A percentile compares a stretch with the other conserved stretches of the same genome.
phyloP scores from a whole-genome alignment of 2,329 filamentous ascomycete species.

The Aspergillus pseudotamarii region DNA sequence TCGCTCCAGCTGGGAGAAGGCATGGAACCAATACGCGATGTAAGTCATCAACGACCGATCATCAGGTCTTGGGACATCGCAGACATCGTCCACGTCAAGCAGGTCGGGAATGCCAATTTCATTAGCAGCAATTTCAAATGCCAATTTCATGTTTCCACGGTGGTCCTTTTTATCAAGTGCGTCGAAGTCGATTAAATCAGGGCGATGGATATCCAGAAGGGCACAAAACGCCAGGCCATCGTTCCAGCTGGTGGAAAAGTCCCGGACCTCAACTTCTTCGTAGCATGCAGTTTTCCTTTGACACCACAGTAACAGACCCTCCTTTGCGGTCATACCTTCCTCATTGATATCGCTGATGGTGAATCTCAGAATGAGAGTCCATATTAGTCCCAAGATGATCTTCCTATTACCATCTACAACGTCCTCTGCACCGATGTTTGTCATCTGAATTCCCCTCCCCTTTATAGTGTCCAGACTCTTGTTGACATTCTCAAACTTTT shows the following conservation, averaged over 20 bases:
- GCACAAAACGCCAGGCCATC: conserved; percentile 96
- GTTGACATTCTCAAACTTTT: conserved; percentile 98
- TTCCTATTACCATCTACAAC: conserved; percentile 97
- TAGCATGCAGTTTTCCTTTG: conserved; percentile 98
- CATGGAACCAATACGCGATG: conserved; percentile 99
- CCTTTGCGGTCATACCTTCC: conserved; percentile 96
- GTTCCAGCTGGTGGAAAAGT: conserved; percentile 97
- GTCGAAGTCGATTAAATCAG: conserved; percentile 96
- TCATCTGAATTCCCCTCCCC: conserved; percentile 89
- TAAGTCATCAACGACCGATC: conserved; percentile 98
- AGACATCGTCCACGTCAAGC: conserved; percentile 96
- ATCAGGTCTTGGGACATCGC: conserved; percentile 92
- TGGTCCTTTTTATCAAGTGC: conserved; percentile 91
- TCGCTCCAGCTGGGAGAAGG: conserved; percentile 98
- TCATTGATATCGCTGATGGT: conserved; percentile 99
- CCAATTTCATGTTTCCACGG: conserved; percentile 94
- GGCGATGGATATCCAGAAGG: conserved; percentile 92
- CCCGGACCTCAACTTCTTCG: conserved; percentile 90
- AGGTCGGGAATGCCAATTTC: conserved; percentile 97
- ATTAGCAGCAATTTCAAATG: conserved; percentile 92
- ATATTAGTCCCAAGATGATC: conserved; percentile 95
- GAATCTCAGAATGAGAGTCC: conserved; percentile 96
- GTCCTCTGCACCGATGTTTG: conserved; percentile 97
- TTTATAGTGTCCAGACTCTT: conserved; percentile 92
- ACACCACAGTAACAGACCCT: conserved; percentile 93